These are phyloP conservation scores for Iberis pinnata DNA, from an alignment of 345 rosid species.

Conservation along the genomic window DNA sequence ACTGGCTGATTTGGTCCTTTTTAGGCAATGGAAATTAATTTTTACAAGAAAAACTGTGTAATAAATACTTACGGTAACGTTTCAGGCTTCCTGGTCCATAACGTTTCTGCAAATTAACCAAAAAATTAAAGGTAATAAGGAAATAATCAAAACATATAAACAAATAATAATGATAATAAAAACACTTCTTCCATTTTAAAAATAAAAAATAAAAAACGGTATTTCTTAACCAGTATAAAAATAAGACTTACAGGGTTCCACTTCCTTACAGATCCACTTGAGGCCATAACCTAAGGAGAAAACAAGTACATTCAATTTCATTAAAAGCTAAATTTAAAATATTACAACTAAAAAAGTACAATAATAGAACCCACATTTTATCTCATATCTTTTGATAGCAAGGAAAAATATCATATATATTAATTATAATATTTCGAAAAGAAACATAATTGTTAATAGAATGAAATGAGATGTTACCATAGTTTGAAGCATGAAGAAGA, in stretches of 20 bases:
- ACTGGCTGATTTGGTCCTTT: no score
- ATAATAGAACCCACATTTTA: background rate
- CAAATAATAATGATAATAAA: no score
- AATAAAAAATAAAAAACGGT: no score
- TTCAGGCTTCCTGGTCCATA: conserved; percentile 31
- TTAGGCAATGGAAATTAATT: no score
- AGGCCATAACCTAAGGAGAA: conserved; percentile 19
- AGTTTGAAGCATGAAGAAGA: conserved; percentile 58
- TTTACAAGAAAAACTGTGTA: background rate
- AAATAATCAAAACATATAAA: no score
- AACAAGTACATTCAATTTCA: background rate
- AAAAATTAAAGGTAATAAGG: conserved; percentile 2
- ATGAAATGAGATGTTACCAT: conserved; percentile 34
- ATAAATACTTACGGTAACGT: conserved; percentile 18
- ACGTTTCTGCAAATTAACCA: conserved; percentile 25
- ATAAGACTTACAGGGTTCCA: conserved; percentile 16
- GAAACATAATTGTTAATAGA: background rate
- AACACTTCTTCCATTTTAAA: no score
- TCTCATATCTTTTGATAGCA: background rate
- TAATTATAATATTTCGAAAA: background rate
- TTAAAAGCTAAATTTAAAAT: background rate
- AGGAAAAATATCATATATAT: no score
- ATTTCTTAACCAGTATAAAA: background rate
- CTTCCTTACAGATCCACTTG: background rate
- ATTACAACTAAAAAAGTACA: background rate